Evolutionary conservation across 495 filamentous ascomycete species (phyloP).

Genomic region (Aspergillus nidulans): DNA sequence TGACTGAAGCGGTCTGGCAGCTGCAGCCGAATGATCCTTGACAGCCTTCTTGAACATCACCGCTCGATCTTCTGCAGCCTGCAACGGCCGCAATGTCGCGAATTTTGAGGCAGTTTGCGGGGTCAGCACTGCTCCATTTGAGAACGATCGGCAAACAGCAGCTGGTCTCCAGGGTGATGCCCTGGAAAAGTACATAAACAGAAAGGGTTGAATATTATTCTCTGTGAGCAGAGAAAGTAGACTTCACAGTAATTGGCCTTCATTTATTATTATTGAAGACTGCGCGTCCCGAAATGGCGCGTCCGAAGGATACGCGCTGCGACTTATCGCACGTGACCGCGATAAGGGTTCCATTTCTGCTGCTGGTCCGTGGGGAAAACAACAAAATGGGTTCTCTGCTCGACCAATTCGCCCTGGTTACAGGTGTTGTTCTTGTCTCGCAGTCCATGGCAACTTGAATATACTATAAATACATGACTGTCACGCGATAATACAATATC

Average conservation of each 20-base stretch:
- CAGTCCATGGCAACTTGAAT: neutral
- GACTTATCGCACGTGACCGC: constrained; percentile 31
- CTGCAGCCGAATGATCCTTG: constrained; percentile 33
- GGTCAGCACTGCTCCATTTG: constrained; percentile 20
- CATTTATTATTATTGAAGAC: neutral
- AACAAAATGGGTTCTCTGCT: neutral
- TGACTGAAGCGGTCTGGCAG: constrained; percentile 35
- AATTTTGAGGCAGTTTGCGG: constrained; percentile 21
- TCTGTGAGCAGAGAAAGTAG: neutral
- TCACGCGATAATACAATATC: neutral
- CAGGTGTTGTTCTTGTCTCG: neutral
- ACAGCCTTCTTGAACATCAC: constrained; percentile 45
- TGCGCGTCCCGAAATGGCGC: neutral
- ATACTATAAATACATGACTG: neutral
- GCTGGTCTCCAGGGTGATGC: constrained; percentile 13
- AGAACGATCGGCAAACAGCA: constrained; percentile 20
- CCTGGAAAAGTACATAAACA: constrained; percentile 34
- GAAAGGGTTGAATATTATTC: neutral
- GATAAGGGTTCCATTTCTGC: constrained; percentile 20
- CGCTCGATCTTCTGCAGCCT: constrained; percentile 12
- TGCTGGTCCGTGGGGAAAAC: constrained; percentile 5
- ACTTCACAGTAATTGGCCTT: neutral
- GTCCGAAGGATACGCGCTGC: constrained; percentile 12
- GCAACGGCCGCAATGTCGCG: constrained; percentile 22
- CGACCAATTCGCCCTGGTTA: neutral